phyloP scores from a whole-genome alignment of 108 stramenopile species.

The Asterionellopsis glacialis region DNA sequence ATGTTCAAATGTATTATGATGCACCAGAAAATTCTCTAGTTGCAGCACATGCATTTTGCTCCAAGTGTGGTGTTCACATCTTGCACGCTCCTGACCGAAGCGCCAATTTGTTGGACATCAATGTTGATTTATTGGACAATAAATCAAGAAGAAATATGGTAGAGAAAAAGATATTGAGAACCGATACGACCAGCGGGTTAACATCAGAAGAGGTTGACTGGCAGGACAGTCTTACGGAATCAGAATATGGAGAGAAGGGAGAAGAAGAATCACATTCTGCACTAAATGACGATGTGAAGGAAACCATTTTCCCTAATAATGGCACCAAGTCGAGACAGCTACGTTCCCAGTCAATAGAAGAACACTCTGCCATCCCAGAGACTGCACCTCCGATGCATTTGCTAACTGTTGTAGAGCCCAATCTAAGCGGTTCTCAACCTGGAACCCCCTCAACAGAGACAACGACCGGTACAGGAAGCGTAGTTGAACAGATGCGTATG shows the following conservation, averaged over 20 bases:
- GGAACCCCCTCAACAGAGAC: slow-evolving; percentile 3
- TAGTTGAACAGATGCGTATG: neutral
- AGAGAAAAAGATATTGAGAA: neutral
- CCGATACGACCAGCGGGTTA: neutral
- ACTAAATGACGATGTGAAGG: neutral
- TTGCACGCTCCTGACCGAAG: slow-evolving; percentile 51
- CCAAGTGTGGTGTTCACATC: slow-evolving; percentile 68
- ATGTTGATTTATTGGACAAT: slow-evolving; percentile 57
- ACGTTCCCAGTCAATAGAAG: neutral
- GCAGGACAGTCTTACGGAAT: neutral
- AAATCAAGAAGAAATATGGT: neutral
- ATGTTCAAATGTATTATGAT: slow-evolving; percentile 60
- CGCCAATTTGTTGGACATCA: slow-evolving; percentile 46
- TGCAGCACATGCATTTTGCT: slow-evolving; percentile 72
- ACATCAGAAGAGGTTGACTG: neutral
- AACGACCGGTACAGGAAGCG: neutral
- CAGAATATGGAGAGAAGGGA: neutral
- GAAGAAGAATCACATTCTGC: neutral
- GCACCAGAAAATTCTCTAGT: slow-evolving; percentile 6
- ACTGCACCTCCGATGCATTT: too few relatives aligned
- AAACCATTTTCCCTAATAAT: too few relatives aligned
- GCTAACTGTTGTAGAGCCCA: too few relatives aligned
- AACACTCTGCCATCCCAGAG: too few relatives aligned
- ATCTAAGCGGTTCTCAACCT: neutral
- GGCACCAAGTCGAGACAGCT: neutral